A percentile compares a stretch with the other conserved stretches of the same genome.
Conservation (phyloP, 2,329 filamentous ascomycete species). For the Sordariomycetes sp. region DNA sequence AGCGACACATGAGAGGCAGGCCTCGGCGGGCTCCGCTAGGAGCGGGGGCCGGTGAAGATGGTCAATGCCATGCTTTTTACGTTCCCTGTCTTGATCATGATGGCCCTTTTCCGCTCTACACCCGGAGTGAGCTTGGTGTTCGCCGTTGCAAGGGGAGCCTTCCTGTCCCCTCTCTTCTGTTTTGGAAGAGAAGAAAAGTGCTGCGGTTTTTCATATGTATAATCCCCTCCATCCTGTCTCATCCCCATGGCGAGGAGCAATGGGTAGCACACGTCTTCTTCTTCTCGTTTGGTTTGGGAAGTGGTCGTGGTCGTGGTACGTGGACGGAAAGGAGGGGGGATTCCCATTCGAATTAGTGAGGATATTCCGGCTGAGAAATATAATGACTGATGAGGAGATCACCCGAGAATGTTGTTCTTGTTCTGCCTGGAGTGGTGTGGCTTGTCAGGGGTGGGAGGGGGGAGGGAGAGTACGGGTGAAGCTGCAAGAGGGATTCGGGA, state of each 20-base stretch:
- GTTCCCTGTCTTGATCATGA: background rate
- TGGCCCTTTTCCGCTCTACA: background rate
- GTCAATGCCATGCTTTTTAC: background rate
- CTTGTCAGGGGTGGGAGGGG: slow-evolving; percentile 27
- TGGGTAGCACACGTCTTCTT: background rate
- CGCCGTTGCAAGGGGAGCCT: background rate
- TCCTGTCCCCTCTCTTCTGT: background rate
- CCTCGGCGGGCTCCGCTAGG: slow-evolving; percentile 42
- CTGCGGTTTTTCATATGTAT: background rate
- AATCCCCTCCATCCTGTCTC: background rate
- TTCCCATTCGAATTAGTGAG: background rate
- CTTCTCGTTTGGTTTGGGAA: background rate
- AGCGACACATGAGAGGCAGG: slow-evolving; percentile 46
- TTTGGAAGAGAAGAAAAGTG: background rate
- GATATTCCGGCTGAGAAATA: background rate
- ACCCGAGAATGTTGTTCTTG: slow-evolving; percentile 4
- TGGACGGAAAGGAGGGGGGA: background rate
- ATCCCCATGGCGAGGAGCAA: background rate
- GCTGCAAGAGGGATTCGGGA: slow-evolving; percentile 27
- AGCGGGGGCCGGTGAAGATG: background rate
- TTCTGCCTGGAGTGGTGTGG: slow-evolving; percentile 18
- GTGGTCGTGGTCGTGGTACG: background rate
- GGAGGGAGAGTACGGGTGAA: background rate
- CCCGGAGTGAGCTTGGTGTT: background rate
- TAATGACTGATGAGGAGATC: slow-evolving; percentile 1